A percentile compares a stretch with the other conserved stretches of the same genome.
phyloP scores from a whole-genome alignment of 208 protist genomes.

The Sergeia podlipaevii region DNA sequence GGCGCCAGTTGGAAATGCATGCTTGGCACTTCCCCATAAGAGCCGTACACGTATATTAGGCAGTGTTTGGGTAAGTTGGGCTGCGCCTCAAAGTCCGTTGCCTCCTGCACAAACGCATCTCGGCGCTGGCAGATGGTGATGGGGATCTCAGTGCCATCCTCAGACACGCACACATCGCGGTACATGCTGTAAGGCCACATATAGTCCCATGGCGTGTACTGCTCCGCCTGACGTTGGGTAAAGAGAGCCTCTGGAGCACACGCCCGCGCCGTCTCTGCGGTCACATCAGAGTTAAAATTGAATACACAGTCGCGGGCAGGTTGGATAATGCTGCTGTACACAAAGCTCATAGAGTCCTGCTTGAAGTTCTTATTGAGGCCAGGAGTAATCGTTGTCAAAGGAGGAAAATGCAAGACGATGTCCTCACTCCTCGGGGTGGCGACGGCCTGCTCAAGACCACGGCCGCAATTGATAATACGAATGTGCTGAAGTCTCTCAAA shows the following conservation, averaged over 20 bases:
- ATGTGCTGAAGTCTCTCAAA: constrained; percentile 87
- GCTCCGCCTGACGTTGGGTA: constrained; percentile 88
- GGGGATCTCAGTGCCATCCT: constrained; percentile 84
- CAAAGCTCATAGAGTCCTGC: constrained; percentile 85
- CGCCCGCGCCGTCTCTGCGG: constrained; percentile 44
- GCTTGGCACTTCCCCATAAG: constrained; percentile 87
- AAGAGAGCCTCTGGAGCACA: constrained; percentile 79
- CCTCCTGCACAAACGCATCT: constrained; percentile 88
- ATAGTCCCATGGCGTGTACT: constrained; percentile 91
- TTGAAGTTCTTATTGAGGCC: constrained; percentile 90
- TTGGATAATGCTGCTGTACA: constrained; percentile 85
- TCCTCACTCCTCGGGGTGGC: constrained; percentile 45
- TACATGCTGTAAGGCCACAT: constrained; percentile 93
- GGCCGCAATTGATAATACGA: constrained; percentile 75
- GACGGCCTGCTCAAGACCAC: constrained; percentile 63
- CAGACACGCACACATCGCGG: constrained; percentile 77
- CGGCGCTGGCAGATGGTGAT: constrained; percentile 88
- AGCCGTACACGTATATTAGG: constrained; percentile 90
- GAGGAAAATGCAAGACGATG: constrained; percentile 85
- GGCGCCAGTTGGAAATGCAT: constrained; percentile 93
- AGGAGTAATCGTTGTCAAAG: constrained; percentile 64
- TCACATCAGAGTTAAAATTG: constrained; percentile 80
- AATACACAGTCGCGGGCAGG: constrained; percentile 83
- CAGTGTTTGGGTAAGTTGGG: constrained; percentile 87
- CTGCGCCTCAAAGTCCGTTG: constrained; percentile 84